Conservation (phyloP, 1,139 yeast species). For the Hansenula lynferdii region DNA sequence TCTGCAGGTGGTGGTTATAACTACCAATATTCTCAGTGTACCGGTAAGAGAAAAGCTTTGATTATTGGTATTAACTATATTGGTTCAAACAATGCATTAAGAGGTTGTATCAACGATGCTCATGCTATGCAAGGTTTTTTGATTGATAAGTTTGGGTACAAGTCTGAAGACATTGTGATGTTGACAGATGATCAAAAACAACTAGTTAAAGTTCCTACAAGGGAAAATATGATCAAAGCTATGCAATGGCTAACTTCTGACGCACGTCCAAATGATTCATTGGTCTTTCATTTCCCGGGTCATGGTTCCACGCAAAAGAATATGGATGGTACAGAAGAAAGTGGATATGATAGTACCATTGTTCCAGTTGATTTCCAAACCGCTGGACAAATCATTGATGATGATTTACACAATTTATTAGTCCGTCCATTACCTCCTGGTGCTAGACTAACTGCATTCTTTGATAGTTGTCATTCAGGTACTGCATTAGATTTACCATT, state of each 20-base stretch:
- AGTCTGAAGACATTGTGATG: slow-evolving; percentile 77
- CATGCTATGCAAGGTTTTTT: slow-evolving; percentile 57
- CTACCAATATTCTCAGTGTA: slow-evolving; percentile 71
- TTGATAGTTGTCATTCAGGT: slow-evolving; percentile 93
- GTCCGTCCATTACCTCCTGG: slow-evolving; percentile 78
- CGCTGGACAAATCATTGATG: slow-evolving; percentile 77
- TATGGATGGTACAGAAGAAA: slow-evolving; percentile 84
- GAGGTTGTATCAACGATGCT: slow-evolving; percentile 88
- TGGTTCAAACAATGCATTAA: slow-evolving; percentile 60
- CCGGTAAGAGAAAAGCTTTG: slow-evolving; percentile 76
- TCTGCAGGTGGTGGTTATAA: slow-evolving; percentile 29
- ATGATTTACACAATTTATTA: slow-evolving; percentile 77
- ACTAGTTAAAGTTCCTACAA: slow-evolving; percentile 65
- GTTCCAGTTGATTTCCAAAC: slow-evolving; percentile 85
- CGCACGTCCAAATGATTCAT: slow-evolving; percentile 79
- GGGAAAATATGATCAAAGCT: slow-evolving; percentile 74
- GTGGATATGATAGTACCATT: slow-evolving; percentile 84
- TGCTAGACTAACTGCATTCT: slow-evolving; percentile 80
- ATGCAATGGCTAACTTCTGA: slow-evolving; percentile 88
- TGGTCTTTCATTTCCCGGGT: slow-evolving; percentile 87
- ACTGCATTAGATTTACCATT: slow-evolving; percentile 87
- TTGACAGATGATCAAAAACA: slow-evolving; percentile 69
- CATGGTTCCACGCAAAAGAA: slow-evolving; percentile 89
- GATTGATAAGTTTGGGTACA: slow-evolving; percentile 58
- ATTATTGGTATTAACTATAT: slow-evolving; percentile 84